Evolutionary conservation across 345 rosid species (phyloP).

Genomic region (Turritis glabra): DNA sequence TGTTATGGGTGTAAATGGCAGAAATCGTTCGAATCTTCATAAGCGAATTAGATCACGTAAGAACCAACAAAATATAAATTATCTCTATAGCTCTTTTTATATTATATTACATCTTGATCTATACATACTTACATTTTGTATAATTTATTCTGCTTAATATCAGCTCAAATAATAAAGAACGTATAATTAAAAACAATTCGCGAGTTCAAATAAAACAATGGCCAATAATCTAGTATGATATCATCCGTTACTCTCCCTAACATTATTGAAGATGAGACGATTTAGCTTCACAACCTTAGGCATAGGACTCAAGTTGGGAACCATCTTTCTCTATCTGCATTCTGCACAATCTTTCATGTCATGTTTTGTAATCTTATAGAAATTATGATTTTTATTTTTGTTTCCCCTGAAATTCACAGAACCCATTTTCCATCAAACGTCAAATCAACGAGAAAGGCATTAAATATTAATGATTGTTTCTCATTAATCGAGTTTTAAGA

Average conservation of each 20-base stretch:
- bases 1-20: not conserved
- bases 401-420: constrained; percentile 18
- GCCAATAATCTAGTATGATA: not conserved
- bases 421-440: constrained; percentile 38
- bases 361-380: constrained; percentile 25
- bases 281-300: constrained; percentile 15
- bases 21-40: not conserved
- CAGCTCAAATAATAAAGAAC: too few relatives aligned
- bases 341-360: constrained; percentile 26
- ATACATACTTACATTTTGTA: too few relatives aligned
- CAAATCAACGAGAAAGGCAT: constrained; percentile 32
- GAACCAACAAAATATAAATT: not conserved
- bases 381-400: constrained; percentile 18
- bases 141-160: too few relatives aligned
- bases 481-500: constrained; percentile 37
- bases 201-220: not conserved
- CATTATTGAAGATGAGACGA: constrained; percentile 26
- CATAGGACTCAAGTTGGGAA: constrained; percentile 27
- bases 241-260: not conserved
- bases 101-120: not conserved
- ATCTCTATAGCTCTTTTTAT: not conserved
- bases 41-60: constrained; percentile 8
- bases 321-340: constrained; percentile 11
- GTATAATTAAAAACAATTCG: not conserved
- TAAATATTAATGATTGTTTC: constrained; percentile 37